phyloP scores from a whole-genome alignment of 176 grass and related monocot genomes.

The Pharus latifolius region DNA sequence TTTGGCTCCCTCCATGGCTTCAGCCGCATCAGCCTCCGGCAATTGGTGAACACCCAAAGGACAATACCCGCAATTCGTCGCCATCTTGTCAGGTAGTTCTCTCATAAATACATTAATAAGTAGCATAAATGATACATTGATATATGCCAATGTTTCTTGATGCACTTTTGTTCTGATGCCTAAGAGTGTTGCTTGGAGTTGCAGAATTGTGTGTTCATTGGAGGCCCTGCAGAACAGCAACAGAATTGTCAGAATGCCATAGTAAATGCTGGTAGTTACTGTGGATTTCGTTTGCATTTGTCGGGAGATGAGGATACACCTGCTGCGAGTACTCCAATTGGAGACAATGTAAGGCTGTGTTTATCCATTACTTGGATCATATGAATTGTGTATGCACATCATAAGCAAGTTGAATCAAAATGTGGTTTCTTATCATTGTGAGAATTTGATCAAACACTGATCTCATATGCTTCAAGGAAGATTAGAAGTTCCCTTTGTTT shows the following conservation, averaged over 20 bases:
- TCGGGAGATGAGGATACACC: slow-evolving; percentile 55
- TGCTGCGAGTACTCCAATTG: neutral
- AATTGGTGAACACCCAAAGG: neutral
- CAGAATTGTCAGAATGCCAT: neutral
- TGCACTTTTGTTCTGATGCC: neutral
- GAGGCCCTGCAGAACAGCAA: slow-evolving; percentile 12
- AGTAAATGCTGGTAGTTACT: neutral
- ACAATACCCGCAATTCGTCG: slow-evolving; percentile 16
- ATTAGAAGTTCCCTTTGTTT: too few species aligned
- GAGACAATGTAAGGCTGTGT: slow-evolving; percentile 38
- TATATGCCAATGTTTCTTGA: neutral
- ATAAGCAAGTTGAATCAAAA: neutral
- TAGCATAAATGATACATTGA: too few species aligned
- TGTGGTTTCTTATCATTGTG: neutral
- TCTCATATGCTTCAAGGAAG: too few species aligned
- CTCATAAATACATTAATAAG: neutral
- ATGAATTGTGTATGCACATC: neutral
- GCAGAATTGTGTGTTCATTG: slow-evolving; percentile 20
- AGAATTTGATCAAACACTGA: neutral
- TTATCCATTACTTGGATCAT: neutral
- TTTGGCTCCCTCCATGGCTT: slow-evolving; percentile 83
- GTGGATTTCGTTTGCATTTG: slow-evolving; percentile 39
- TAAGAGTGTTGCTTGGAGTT: neutral
- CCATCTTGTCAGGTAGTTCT: slow-evolving; percentile 32
- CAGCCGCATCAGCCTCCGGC: slow-evolving; percentile 38